A percentile compares a stretch with the other conserved stretches of the same genome.
Evolutionary conservation across 108 stramenopile species (phyloP).

Genomic region (Fragilaria crotonensis): DNA sequence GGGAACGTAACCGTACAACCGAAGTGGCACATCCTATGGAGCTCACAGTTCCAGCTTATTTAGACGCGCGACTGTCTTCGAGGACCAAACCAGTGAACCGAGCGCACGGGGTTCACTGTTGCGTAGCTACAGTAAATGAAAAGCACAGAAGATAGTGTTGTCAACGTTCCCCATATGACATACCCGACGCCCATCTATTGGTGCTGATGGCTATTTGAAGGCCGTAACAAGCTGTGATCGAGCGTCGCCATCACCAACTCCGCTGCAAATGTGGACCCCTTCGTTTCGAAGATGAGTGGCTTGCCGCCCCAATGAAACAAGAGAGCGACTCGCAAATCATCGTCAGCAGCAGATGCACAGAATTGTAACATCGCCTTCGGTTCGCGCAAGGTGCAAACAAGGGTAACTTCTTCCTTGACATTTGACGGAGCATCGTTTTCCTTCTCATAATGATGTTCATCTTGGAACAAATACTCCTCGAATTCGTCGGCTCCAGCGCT

Average conservation of each 20-base stretch:
- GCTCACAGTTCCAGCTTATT: no score
- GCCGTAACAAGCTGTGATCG: conserved; percentile 50
- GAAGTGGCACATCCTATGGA: no score
- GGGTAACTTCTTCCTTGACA: conserved; percentile 61
- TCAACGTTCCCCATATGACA: no score
- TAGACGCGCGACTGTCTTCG: no score
- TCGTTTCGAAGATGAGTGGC: conserved; percentile 61
- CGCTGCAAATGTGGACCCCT: conserved; percentile 39
- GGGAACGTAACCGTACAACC: no score
- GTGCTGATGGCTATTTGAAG: no score
- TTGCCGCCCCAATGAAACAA: conserved; percentile 80
- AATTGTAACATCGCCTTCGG: conserved; percentile 68
- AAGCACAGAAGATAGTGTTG: no score
- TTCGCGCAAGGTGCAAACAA: conserved; percentile 78
- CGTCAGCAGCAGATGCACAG: conserved; percentile 41
- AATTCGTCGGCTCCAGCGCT: conserved; percentile 62
- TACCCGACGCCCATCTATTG: no score
- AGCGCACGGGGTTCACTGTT: no score
- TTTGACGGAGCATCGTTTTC: conserved; percentile 39
- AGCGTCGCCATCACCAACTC: conserved; percentile 69
- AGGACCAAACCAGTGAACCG: no score
- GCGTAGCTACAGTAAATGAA: no score
- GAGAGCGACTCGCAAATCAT: conserved; percentile 39
- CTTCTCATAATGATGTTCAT: conserved; percentile 32
- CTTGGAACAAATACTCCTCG: conserved; percentile 58